Evolutionary conservation across 495 filamentous ascomycete species (phyloP), one percentile per base, ranked within the genome.

Genomic region (Penicillium diatomitis): DNA sequence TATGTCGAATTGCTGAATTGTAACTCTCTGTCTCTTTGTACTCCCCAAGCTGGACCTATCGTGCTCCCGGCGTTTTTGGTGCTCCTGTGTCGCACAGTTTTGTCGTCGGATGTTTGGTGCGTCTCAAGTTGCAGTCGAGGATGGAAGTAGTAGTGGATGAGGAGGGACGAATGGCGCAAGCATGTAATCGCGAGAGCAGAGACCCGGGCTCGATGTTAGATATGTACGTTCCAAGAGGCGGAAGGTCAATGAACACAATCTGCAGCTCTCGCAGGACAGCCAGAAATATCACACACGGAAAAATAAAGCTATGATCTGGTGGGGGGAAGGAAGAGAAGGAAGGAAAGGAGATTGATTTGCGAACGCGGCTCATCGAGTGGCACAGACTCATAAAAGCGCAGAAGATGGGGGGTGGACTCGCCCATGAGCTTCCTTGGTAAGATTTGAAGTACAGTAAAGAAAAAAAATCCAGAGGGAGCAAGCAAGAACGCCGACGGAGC

Each of bases 1-100:
- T 69, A 60, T 66, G 67, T 69, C 66, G 28, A 12, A 20, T 10
- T 46, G 10, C 32, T 30, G 9, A 5, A 20, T n/a, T 46, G 12
- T 46, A 6, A 28, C 8, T 10, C 12, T 37, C 30, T 27, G 9
- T 46, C 43, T 46, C 32, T 37, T 10, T 32, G 28, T 8, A 33
- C 42, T 11, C 27, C 11, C 31, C 32, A 4, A 5, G 39, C 2
- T 9, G 4, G n/a, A 30, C 27, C n/a, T n/a, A 11, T 31, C 29
- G 40, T 31, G 9, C 28, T 42, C 40, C 32, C 12, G 39, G 27
- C 9, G 35, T 9, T 6, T 7, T 32, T 6, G 11, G 28, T 32
- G 20, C 20, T 20, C 20, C 29, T 42, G 40, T 42, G 40, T 20
- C 20, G 20, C 20, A 20, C 20, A 20, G 20, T 20, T 20, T 20